Evolutionary conservation across 2,329 filamentous ascomycete genomes (phyloP).

Genomic region (Cladosporium sp.): DNA sequence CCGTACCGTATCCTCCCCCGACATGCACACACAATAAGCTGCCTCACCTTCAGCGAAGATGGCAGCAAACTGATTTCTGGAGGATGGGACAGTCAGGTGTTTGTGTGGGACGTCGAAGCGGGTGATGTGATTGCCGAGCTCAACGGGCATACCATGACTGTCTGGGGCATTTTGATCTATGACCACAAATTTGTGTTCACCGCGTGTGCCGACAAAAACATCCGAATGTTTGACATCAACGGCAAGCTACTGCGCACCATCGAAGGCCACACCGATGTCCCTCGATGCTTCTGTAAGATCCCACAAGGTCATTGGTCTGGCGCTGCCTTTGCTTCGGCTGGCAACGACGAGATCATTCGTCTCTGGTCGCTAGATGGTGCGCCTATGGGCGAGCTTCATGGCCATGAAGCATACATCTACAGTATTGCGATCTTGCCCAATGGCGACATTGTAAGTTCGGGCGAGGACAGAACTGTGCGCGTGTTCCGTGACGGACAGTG

Average conservation of each 20-base stretch:
- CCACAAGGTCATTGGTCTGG: constrained; percentile 73
- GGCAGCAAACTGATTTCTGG: constrained; percentile 81
- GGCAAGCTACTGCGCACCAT: constrained; percentile 65
- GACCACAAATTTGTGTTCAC: constrained; percentile 80
- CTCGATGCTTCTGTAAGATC: constrained; percentile 85
- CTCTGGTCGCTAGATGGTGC: constrained; percentile 82
- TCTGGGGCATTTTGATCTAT: constrained; percentile 89
- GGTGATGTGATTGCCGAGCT: constrained; percentile 78
- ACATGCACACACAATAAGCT: constrained; percentile 83
- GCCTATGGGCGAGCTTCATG: constrained; percentile 73
- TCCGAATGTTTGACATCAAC: constrained; percentile 73
- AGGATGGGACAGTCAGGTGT: constrained; percentile 87
- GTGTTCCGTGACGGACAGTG: constrained; percentile 84
- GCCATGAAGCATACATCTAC: constrained; percentile 96
- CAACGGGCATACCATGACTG: constrained; percentile 73
- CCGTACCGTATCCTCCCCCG: constrained; percentile 84
- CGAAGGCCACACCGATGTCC: constrained; percentile 74
- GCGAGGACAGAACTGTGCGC: constrained; percentile 89
- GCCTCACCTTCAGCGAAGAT: constrained; percentile 74
- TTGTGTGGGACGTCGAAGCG: constrained; percentile 80
- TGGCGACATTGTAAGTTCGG: constrained; percentile 85
- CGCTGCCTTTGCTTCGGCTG: constrained; percentile 90
- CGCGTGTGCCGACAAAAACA: constrained; percentile 78
- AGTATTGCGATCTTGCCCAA: constrained; percentile 73
- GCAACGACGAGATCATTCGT: constrained; percentile 86